Percentiles rank a stretch among this genome's conserved stretches.
Evolutionary conservation across 208 protist genomes (phyloP).

Genomic region (Entamoeba histolytica): DNA sequence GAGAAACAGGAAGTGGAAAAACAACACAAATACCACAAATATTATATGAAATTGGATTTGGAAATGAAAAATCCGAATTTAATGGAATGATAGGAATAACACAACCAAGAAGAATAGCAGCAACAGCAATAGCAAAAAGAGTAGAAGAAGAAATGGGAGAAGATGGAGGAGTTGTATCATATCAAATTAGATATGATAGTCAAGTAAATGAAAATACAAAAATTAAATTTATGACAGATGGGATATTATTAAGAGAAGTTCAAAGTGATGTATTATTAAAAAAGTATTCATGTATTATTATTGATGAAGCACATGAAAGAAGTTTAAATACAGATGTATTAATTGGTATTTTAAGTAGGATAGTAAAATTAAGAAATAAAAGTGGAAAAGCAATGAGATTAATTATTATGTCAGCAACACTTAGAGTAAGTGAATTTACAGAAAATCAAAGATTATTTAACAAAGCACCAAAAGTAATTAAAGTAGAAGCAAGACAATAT

Average conservation of each 20-base stretch:
- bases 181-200: slow-evolving; percentile 90
- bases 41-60: slow-evolving; percentile 52
- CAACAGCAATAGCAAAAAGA: slow-evolving; percentile 83
- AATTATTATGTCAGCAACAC: not conserved
- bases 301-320: slow-evolving; percentile 41
- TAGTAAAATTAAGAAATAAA: slow-evolving; percentile 35
- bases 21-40: slow-evolving; percentile 43
- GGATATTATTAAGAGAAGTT: slow-evolving; percentile 77
- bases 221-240: slow-evolving; percentile 73
- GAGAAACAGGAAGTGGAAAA: not conserved
- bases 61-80: not conserved
- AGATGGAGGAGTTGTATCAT: slow-evolving; percentile 83
- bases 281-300: slow-evolving; percentile 29
- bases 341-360: slow-evolving; percentile 51
- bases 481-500: not conserved
- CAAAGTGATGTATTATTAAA: slow-evolving; percentile 58
- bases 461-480: not conserved
- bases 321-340: slow-evolving; percentile 32
- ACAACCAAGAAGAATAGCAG: slow-evolving; percentile 71
- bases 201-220: slow-evolving; percentile 62
- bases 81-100: slow-evolving; percentile 24
- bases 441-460: not conserved
- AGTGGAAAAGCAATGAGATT: not conserved
- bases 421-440: not conserved
- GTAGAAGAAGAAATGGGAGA: slow-evolving; percentile 80